phyloP scores from a whole-genome alignment of 2,329 filamentous ascomycete genomes.

The Colletotrichum orbiculare region DNA sequence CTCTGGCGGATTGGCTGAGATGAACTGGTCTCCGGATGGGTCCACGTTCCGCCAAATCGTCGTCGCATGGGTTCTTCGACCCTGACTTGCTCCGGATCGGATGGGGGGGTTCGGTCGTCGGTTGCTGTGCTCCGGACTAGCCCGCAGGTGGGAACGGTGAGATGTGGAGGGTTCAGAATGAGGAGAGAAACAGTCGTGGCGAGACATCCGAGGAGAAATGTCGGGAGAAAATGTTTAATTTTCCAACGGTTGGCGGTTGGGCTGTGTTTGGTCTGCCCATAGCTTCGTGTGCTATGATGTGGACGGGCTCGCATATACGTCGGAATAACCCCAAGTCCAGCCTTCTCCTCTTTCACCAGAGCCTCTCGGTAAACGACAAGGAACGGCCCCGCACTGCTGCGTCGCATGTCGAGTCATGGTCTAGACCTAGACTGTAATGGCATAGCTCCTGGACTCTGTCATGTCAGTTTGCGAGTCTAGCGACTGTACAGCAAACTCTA shows the following conservation, averaged over 20 bases:
- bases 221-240: constrained; percentile 19
- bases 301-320: constrained; percentile 25
- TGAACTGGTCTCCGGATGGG: constrained; percentile 3
- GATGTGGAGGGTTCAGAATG: not conserved
- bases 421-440: constrained; percentile 17
- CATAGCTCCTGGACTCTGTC: constrained; percentile 14
- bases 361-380: constrained; percentile 15
- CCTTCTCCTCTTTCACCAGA: not conserved
- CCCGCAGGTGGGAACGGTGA: not conserved
- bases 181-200: not conserved
- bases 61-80: constrained; percentile 8
- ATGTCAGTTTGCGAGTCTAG: not conserved
- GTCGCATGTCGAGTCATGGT: constrained; percentile 29
- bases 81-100: not conserved
- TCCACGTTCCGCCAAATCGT: constrained; percentile 12
- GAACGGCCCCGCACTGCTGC: constrained; percentile 20
- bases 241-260: not conserved
- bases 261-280: no score
- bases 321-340: constrained; percentile 15
- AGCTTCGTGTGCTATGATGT: no score
- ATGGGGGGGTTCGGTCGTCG: constrained; percentile 1
- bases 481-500: constrained; percentile 19
- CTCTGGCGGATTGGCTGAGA: not conserved
- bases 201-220: constrained; percentile 33
- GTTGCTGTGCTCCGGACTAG: not conserved